phyloP scores from a whole-genome alignment of 202 grass and related monocot species.

The Tripidium arundinaceum region DNA sequence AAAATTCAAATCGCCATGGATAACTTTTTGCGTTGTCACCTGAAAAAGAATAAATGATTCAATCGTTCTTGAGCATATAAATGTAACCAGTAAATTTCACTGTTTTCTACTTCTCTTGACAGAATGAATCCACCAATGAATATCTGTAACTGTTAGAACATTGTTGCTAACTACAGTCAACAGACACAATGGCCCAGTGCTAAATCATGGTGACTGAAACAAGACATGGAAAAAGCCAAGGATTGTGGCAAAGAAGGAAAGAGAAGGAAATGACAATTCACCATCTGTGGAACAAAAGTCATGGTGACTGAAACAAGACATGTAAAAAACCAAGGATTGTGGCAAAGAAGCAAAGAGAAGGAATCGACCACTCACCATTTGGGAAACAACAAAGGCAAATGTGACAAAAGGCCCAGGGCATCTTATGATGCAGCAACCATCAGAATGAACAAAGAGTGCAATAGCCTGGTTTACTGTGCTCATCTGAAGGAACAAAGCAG shows the following conservation, averaged over 20 bases:
- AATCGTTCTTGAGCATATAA: background rate
- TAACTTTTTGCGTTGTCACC: slow-evolving; percentile 33
- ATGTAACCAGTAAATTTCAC: background rate
- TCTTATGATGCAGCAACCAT: slow-evolving; percentile 19
- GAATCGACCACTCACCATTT: slow-evolving; percentile 26
- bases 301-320: slow-evolving; percentile 15
- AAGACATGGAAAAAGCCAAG: background rate
- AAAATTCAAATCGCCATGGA: slow-evolving; percentile 32
- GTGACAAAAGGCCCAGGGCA: slow-evolving; percentile 28
- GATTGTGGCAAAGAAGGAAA: background rate
- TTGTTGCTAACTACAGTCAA: background rate
- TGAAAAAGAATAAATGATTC: slow-evolving; percentile 12
- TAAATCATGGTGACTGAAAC: slow-evolving; percentile 25
- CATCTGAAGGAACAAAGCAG: slow-evolving; percentile 52
- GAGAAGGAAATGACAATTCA: background rate
- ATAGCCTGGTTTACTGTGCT: slow-evolving; percentile 40
- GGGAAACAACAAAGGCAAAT: slow-evolving; percentile 35
- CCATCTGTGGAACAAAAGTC: slow-evolving; percentile 36
- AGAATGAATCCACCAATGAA: background rate
- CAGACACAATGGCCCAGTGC: background rate
- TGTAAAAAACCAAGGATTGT: background rate
- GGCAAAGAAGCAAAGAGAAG: background rate
- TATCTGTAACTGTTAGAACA: background rate
- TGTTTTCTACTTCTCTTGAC: background rate
- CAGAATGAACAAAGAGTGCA: slow-evolving; percentile 37